A percentile compares a stretch with the other conserved stretches of the same genome.
Evolutionary conservation across 306 rosid genomes (phyloP).

Genomic region (Cucumis cinereus): DNA sequence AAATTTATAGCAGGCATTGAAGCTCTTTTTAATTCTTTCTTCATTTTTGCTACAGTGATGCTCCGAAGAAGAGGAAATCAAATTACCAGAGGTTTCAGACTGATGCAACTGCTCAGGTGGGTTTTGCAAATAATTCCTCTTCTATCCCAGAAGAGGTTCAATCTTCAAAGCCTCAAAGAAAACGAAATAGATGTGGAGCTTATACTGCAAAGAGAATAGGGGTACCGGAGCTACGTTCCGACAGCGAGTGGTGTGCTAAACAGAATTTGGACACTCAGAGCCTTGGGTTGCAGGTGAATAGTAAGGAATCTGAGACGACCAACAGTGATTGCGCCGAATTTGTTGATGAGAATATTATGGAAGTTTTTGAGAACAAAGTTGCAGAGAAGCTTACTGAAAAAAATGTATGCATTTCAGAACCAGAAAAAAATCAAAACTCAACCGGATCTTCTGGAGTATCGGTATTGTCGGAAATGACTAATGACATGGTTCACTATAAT

Average conservation of each 20-base stretch:
- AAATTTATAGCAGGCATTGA: neutral
- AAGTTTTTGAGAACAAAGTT: neutral
- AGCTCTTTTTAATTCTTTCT: neutral
- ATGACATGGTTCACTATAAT: neutral
- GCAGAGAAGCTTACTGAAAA: neutral
- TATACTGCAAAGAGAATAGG: neutral
- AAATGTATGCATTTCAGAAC: neutral
- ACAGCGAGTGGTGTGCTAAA: neutral
- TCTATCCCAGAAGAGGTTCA: neutral
- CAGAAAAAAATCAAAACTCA: constrained; percentile 2
- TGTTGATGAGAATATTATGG: neutral
- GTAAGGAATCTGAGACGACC: constrained; percentile 1
- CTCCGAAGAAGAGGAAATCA: constrained; percentile 20
- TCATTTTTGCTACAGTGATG: constrained; percentile 25
- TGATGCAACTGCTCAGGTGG: neutral
- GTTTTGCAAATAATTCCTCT: neutral
- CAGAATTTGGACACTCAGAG: neutral
- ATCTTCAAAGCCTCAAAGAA: neutral
- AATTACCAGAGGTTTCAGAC: constrained; percentile 20
- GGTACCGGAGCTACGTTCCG: neutral
- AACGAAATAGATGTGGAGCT: neutral
- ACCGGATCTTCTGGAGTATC: constrained; percentile 15
- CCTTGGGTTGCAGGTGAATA: neutral
- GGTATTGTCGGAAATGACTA: constrained; percentile 4
- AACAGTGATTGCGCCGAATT: neutral